Conservation (phyloP, 371 early-diverging fungal genomes). For the Mucor circinelloides region DNA sequence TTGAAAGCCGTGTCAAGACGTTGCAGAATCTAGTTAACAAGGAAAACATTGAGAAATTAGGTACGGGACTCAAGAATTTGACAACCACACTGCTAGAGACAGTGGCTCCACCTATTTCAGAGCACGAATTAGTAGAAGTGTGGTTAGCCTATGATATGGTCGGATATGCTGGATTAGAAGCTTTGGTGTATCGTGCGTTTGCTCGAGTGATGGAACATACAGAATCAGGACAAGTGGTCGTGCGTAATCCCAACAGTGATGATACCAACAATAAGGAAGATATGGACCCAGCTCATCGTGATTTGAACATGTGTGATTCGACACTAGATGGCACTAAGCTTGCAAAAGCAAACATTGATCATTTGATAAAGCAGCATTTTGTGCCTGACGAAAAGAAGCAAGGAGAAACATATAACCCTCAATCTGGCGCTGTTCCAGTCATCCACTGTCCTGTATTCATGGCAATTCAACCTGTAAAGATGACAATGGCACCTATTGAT, state of each 20-base stretch:
- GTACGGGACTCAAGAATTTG: constrained; percentile 35
- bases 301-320: constrained; percentile 65
- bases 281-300: constrained; percentile 37
- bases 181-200: constrained; percentile 64
- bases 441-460: constrained; percentile 67
- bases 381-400: constrained; percentile 7
- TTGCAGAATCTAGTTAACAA: constrained; percentile 58
- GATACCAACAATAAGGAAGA: constrained; percentile 28
- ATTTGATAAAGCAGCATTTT: constrained; percentile 26
- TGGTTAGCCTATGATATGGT: constrained; percentile 68
- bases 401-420: constrained; percentile 26
- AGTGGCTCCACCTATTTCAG: constrained; percentile 70
- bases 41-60: constrained; percentile 64
- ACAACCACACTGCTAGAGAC: constrained; percentile 58
- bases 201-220: constrained; percentile 72
- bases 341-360: constrained; percentile 40
- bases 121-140: constrained; percentile 69
- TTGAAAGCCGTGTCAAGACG: constrained; percentile 61
- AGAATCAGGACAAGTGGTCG: constrained; percentile 68
- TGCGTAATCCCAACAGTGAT: constrained; percentile 52
- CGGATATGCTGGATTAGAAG: constrained; percentile 62
- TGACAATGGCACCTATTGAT: constrained; percentile 19
- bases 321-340: constrained; percentile 57
- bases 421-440: constrained; percentile 50
- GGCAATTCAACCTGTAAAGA: constrained; percentile 65